These are phyloP conservation scores for Aureobasidium musti DNA, from an alignment of 2,329 filamentous ascomycete genomes.

Conservation along the genomic window DNA sequence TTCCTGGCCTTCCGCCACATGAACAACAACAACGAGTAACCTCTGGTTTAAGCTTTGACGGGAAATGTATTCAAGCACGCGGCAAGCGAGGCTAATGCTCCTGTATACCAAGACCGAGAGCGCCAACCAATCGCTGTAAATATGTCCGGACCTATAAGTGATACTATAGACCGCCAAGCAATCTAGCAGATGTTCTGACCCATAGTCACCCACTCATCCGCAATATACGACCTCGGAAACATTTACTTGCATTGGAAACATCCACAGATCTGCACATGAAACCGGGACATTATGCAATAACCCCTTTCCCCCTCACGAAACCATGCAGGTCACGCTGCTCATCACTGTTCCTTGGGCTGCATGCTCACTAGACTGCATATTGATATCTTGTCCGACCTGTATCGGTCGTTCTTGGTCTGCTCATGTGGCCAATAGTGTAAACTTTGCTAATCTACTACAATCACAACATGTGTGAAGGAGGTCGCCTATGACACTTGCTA, in stretches of 20 bases:
- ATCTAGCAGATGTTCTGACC: conserved; percentile 2
- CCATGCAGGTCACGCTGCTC: neutral
- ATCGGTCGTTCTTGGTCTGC: neutral
- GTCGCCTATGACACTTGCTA: neutral
- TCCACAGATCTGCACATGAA: neutral
- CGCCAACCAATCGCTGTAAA: neutral
- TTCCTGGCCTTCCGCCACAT: neutral
- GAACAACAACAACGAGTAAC: neutral
- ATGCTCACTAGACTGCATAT: neutral
- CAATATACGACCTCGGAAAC: neutral
- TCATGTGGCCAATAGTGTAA: conserved; percentile 6
- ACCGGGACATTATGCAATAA: neutral
- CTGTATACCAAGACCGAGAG: neutral
- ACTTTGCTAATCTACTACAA: neutral
- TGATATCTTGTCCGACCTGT: neutral
- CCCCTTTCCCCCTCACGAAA: neutral
- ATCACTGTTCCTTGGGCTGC: neutral
- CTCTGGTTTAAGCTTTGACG: neutral
- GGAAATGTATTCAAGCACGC: neutral
- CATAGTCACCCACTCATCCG: neutral
- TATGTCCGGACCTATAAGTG: neutral
- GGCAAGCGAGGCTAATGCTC: conserved; percentile 8
- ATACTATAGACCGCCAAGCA: neutral
- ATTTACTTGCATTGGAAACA: neutral
- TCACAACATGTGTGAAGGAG: neutral